Evolutionary conservation across 192 early-diverging fungal genomes (phyloP).

Genomic region (Chytriomyces sp.): DNA sequence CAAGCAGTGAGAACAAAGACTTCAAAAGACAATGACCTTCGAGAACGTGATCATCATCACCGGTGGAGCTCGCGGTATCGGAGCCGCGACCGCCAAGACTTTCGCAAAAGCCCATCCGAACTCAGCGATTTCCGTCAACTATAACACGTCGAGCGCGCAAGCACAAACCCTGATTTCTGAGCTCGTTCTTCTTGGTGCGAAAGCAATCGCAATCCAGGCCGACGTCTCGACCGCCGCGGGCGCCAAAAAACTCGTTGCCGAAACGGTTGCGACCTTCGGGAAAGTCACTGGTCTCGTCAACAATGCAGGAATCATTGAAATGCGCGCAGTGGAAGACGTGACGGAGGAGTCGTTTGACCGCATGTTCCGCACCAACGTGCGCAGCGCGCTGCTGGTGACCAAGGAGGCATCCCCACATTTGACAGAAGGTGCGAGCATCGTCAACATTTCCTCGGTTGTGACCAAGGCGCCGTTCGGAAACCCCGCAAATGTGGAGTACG

Average conservation of each 20-base stretch:
- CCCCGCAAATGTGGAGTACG: too few relatives aligned
- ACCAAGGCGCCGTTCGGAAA: conserved; percentile 8
- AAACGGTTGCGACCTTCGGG: too few relatives aligned
- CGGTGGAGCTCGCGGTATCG: too few relatives aligned
- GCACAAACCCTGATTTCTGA: too few relatives aligned
- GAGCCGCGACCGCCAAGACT: too few relatives aligned
- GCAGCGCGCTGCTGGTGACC: conserved; percentile 31
- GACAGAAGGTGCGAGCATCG: conserved; percentile 29
- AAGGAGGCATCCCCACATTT: conserved; percentile 37
- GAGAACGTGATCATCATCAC: too few relatives aligned
- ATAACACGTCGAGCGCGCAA: too few relatives aligned
- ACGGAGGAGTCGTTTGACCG: conserved; percentile 36
- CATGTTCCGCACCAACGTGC: conserved; percentile 38
- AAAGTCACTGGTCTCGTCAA: too few relatives aligned
- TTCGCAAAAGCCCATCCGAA: too few relatives aligned
- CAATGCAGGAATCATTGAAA: conserved; percentile 39
- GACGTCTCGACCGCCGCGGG: conserved; percentile 36
- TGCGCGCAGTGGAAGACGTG: conserved; percentile 25
- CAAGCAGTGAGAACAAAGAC: too few relatives aligned
- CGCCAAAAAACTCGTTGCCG: conserved; percentile 37
- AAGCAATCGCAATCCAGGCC: conserved; percentile 45
- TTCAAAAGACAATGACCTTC: too few relatives aligned
- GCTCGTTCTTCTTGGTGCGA: conserved; percentile 23
- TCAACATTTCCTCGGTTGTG: conserved; percentile 39
- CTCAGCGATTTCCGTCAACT: too few relatives aligned